These are phyloP conservation scores for Crataegus laevigata DNA, from an alignment of 306 rosid genomes.

Conservation along the genomic window DNA sequence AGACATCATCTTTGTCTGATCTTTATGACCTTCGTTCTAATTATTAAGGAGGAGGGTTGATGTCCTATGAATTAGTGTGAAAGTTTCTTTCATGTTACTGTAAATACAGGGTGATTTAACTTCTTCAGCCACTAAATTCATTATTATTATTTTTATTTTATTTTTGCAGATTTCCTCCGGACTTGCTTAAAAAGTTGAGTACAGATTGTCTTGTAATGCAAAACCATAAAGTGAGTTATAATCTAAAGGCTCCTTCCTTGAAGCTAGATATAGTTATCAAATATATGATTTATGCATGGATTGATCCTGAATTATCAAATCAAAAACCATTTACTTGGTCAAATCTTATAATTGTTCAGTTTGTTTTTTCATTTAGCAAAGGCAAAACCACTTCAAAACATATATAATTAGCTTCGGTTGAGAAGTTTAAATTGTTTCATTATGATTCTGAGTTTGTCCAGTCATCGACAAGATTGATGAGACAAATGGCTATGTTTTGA, in stretches of 20 bases:
- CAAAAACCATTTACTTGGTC: background rate
- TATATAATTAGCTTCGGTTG: background rate
- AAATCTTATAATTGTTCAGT: background rate
- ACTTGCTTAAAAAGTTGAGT: conserved; percentile 57
- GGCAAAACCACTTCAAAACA: background rate
- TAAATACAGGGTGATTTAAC: background rate
- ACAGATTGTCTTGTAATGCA: conserved; percentile 86
- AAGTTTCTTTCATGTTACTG: background rate
- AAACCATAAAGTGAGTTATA: conserved; percentile 63
- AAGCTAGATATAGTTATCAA: background rate
- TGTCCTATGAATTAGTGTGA: background rate
- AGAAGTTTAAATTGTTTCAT: background rate
- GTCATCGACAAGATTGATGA: background rate
- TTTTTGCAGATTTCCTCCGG: conserved; percentile 70
- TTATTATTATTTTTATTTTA: no score
- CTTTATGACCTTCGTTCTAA: background rate
- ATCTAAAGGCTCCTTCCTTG: background rate
- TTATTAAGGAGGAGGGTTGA: background rate
- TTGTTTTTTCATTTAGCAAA: background rate
- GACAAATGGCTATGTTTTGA: background rate
- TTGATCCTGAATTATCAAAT: background rate
- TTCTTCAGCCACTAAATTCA: background rate
- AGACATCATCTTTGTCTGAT: background rate
- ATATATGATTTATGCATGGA: background rate
- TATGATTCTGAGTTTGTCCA: background rate